Conservation (phyloP, 345 rosid genomes). For the Dimocarpus longan region DNA sequence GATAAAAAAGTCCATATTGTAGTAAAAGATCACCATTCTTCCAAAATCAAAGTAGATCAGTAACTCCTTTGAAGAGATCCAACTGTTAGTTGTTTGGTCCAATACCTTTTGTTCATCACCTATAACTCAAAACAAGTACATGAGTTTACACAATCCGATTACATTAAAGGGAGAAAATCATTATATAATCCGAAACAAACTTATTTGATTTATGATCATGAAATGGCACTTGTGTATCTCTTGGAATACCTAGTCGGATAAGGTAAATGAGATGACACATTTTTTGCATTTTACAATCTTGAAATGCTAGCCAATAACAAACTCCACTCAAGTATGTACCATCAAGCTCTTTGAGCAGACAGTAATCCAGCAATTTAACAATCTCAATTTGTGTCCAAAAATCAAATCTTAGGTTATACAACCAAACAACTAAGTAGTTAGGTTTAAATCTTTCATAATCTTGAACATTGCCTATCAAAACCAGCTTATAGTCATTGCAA, state of each 20-base stretch:
- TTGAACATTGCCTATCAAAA: background rate
- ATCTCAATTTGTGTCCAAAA: background rate
- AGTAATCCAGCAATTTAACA: background rate
- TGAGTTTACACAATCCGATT: background rate
- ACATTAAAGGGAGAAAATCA: background rate
- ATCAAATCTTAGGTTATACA: background rate
- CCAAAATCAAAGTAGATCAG: background rate
- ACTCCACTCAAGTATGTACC: too few relatives aligned
- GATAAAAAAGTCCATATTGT: background rate
- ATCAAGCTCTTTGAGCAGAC: background rate
- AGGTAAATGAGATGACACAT: too few relatives aligned
- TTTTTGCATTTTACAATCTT: background rate
- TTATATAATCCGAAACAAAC: background rate
- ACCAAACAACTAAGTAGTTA: background rate
- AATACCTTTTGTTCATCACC: background rate
- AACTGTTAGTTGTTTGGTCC: background rate
- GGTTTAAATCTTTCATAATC: too few relatives aligned
- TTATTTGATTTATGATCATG: background rate
- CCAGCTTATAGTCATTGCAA: background rate
- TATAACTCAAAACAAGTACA: background rate
- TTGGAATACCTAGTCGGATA: too few relatives aligned
- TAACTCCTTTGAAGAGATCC: background rate
- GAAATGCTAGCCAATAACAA: too few relatives aligned
- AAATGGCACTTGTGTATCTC: background rate
- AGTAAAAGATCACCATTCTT: background rate